Base-by-base conservation (phyloP, 768 basidiomycete species). In the Lentinula guzmanii region DNA sequence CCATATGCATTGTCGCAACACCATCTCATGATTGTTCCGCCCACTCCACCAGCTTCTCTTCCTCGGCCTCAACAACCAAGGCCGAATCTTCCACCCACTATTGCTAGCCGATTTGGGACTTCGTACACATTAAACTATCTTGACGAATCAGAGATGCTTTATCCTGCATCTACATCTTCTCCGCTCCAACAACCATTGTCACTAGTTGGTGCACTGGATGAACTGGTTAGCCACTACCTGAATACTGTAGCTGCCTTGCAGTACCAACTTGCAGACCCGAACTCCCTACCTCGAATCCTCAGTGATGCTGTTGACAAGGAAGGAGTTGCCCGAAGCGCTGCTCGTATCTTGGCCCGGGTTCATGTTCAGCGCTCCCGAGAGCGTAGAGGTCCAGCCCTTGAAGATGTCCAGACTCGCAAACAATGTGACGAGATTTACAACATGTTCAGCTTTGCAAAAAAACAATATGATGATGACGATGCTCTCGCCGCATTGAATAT, bases 401-500 rank as follows among this genome's bases (percentile, higher is more conserved):
- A 67, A 11, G 24, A 28, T 10, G 66, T 69, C 50, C 54, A 68
- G 1, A 69, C 67, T 3, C 67, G 66, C 51, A 37, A 33, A 4
- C 70, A 67, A 3, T 70, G 79, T 34, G 45, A 61, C 15, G 63
- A 68, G 9, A 62, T 81, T 7, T 60, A 64, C 33, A 52, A 57
- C 3, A 62, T 71, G 34, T 66, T 75, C 13, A 61, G 58, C 51
- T 65, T 48, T 28, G 45, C 58, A 10, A 51, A 70, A 66, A 62
- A 52, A 43, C 58, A 64, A 43, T 59, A 70, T 67, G 80, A 75
- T 15, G 81, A 85, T 56, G 89, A 87, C 39, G 89, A 91, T 65
- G 91, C 91, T 21, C 86, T 92, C 75, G 87, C 90, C 0, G 88
- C 88, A 3, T 75, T 93, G 18, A 87, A 89, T 62, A 76, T 90